phyloP scores from a whole-genome alignment of 306 rosid genomes.

The Benincasa hispida region DNA sequence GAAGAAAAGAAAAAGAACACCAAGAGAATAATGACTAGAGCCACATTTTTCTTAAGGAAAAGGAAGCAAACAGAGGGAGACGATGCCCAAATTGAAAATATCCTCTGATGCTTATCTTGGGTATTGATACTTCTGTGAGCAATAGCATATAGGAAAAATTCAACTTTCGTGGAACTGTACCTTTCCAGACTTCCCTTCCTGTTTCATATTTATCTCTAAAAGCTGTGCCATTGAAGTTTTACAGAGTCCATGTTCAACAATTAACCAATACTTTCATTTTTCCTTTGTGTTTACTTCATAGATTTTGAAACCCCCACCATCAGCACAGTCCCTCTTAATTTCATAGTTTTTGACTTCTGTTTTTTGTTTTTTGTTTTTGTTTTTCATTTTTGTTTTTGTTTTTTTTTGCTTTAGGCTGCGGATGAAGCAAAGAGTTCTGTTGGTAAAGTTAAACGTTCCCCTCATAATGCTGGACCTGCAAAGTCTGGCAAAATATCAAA shows the following conservation, averaged over 20 bases:
- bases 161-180: not conserved
- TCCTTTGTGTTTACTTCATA: not conserved
- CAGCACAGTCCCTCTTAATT: not conserved
- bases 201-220: not conserved
- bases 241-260: not conserved
- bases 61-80: not conserved
- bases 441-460: constrained; percentile 57
- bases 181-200: not conserved
- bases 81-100: not conserved
- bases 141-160: not conserved
- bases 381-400: too few relatives aligned
- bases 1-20: too few relatives aligned
- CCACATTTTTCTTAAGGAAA: not conserved
- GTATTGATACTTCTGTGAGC: too few relatives aligned
- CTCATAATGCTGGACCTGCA: constrained; percentile 33
- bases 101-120: not conserved
- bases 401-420: constrained; percentile 35
- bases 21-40: too few relatives aligned
- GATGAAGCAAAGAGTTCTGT: constrained; percentile 41
- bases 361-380: constrained; percentile 15
- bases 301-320: not conserved
- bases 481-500: constrained; percentile 36
- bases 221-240: not conserved
- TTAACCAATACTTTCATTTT: not conserved
- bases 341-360: not conserved